phyloP scores from a whole-genome alignment of 768 basidiomycete genomes.

The Mycena venus region DNA sequence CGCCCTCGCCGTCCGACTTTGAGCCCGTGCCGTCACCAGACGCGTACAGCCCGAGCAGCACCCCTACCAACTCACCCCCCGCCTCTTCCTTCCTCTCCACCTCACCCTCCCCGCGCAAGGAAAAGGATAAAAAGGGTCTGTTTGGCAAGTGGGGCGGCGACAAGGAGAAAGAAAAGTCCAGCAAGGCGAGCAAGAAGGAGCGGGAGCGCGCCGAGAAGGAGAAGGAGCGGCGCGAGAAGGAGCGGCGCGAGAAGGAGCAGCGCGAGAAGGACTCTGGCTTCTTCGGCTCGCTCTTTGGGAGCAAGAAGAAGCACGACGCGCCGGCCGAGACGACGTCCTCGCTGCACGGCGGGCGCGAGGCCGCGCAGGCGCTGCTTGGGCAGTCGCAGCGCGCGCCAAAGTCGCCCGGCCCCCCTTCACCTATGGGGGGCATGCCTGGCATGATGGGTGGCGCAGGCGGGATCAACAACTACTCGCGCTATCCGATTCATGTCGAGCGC shows the following conservation, averaged over 20 bases:
- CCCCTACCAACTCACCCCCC: conserved; percentile 47
- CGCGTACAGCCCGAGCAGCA: conserved; percentile 31
- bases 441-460: conserved; percentile 45
- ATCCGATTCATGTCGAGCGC: conserved; percentile 98
- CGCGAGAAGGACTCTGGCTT: conserved; percentile 82
- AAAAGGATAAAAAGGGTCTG: conserved; percentile 78
- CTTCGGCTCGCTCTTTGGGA: conserved; percentile 92
- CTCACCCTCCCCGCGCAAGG: conserved; percentile 63
- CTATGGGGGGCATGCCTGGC: conserved; percentile 12
- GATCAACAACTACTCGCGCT: conserved; percentile 75
- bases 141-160: conserved; percentile 69
- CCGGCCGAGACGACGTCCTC: conserved; percentile 48
- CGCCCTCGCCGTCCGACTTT: conserved; percentile 69
- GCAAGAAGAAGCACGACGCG: conserved; percentile 88
- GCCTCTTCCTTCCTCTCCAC: conserved; percentile 47
- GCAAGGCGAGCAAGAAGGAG: conserved; percentile 52
- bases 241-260: conserved; percentile 62
- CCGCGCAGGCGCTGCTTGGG: conserved; percentile 89
- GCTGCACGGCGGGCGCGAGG: conserved; percentile 78
- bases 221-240: conserved; percentile 49
- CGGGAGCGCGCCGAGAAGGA: conserved; percentile 58
- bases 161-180: conserved; percentile 61
- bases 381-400: conserved; percentile 73
- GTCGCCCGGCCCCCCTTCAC: conserved; percentile 65
- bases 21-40: conserved; percentile 40